A percentile compares a stretch with the other conserved stretches of the same genome.
These are phyloP conservation scores for Metschnikowia orientalis DNA, from an alignment of 805 yeast species.

Conservation along the genomic window DNA sequence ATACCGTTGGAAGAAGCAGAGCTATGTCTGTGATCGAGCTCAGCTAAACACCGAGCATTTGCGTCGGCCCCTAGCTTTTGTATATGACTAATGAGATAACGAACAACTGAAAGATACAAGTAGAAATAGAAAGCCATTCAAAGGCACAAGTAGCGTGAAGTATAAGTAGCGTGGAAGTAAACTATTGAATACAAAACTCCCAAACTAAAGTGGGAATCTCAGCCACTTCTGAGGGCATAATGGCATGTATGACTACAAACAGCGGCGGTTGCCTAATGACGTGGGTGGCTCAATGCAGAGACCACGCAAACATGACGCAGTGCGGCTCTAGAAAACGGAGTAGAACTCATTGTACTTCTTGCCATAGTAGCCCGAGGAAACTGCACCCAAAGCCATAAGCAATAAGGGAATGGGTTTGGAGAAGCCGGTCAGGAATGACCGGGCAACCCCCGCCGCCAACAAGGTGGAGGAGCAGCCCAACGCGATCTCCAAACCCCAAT, in stretches of 20 bases:
- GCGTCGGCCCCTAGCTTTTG: too few relatives aligned
- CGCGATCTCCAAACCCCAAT: conserved; percentile 79
- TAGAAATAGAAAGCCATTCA: too few relatives aligned
- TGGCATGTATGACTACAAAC: too few relatives aligned
- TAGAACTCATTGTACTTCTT: conserved; percentile 75
- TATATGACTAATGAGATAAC: too few relatives aligned
- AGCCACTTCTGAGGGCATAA: too few relatives aligned
- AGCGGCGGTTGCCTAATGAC: too few relatives aligned
- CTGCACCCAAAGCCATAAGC: conserved; percentile 58
- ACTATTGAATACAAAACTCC: too few relatives aligned
- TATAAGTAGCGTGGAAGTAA: too few relatives aligned
- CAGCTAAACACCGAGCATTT: conserved; percentile 16
- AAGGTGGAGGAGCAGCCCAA: conserved; percentile 65
- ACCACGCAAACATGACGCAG: background rate
- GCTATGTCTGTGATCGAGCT: conserved; percentile 25
- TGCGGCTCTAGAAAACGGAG: conserved; percentile 17
- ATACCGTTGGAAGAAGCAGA: conserved; percentile 17
- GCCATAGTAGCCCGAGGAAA: conserved; percentile 64
- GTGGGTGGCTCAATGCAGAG: background rate
- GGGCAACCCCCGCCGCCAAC: conserved; percentile 65
- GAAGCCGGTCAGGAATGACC: conserved; percentile 58
- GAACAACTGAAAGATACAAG: too few relatives aligned
- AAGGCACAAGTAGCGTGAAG: too few relatives aligned
- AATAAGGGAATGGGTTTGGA: conserved; percentile 72
- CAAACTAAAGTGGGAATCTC: background rate